Evolutionary conservation across 495 filamentous ascomycete genomes (phyloP).

Genomic region (Podospora conica): DNA sequence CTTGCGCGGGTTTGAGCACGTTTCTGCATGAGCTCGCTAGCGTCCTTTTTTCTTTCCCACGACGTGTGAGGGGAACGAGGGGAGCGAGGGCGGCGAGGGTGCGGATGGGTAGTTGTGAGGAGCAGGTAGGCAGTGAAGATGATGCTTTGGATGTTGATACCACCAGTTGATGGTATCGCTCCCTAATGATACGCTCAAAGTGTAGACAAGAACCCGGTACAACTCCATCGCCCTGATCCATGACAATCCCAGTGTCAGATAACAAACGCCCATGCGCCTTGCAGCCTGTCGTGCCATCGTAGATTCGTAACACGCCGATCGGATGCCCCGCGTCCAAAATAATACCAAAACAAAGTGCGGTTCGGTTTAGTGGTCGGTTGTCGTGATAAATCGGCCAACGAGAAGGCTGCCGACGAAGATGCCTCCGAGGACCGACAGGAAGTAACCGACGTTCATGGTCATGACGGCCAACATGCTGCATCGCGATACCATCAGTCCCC

Average conservation of each 20-base stretch:
- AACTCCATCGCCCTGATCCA: neutral
- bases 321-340: neutral
- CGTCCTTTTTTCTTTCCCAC: neutral
- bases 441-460: constrained; percentile 97
- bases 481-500: constrained; percentile 8
- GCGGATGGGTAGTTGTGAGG: neutral
- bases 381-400: constrained; percentile 58
- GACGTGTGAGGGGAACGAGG: neutral
- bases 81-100: neutral
- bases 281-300: neutral
- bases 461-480: constrained; percentile 95
- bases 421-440: constrained; percentile 76
- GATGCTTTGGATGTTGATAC: neutral
- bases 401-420: constrained; percentile 78
- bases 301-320: neutral
- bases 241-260: neutral
- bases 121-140: neutral
- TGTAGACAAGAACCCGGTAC: neutral
- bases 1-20: constrained; percentile 28
- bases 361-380: constrained; percentile 28
- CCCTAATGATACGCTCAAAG: neutral
- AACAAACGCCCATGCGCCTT: neutral
- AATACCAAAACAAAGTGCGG: neutral
- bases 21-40: constrained; percentile 16
- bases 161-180: neutral